A percentile compares a stretch with the other conserved stretches of the same genome.
Evolutionary conservation across 148 eudicot genomes (phyloP).

Genomic region (Nyssa sinensis): DNA sequence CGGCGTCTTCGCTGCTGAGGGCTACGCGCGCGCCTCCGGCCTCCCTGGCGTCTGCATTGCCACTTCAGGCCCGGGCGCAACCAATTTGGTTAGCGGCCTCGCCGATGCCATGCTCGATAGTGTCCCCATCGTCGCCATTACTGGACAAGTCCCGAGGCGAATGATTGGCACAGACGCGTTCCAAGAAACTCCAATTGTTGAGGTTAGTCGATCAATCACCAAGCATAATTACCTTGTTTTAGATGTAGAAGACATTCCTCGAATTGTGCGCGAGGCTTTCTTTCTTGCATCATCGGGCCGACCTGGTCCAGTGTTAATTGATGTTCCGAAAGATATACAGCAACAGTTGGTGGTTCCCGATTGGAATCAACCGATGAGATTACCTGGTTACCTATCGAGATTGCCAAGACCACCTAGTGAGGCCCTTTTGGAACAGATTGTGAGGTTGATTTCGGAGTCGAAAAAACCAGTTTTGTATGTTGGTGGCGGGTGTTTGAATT

Average conservation of each 20-base stretch:
- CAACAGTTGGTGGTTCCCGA: neutral
- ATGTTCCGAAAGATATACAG: slow-evolving; percentile 3
- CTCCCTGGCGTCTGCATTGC: slow-evolving; percentile 47
- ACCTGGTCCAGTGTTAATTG: slow-evolving; percentile 10
- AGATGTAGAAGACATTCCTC: too few species aligned
- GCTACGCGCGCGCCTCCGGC: slow-evolving; percentile 49
- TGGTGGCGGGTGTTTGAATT: slow-evolving; percentile 26
- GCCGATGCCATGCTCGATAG: slow-evolving; percentile 54
- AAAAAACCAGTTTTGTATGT: slow-evolving; percentile 17
- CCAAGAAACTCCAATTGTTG: too few species aligned
- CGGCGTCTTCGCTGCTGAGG: slow-evolving; percentile 47
- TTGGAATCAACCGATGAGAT: too few species aligned
- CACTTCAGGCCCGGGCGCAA: too few species aligned
- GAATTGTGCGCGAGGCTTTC: slow-evolving; percentile 1
- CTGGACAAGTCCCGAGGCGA: slow-evolving; percentile 50
- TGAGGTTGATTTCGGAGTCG: too few species aligned
- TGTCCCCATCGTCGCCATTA: slow-evolving; percentile 47
- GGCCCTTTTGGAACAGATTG: too few species aligned
- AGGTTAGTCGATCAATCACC: slow-evolving; percentile 29
- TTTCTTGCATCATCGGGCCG: neutral
- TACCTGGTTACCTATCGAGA: too few species aligned
- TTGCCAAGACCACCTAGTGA: too few species aligned
- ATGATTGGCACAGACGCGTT: slow-evolving; percentile 60
- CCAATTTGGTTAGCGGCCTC: slow-evolving; percentile 42
- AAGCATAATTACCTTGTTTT: slow-evolving; percentile 3